Conservation (phyloP, 2,329 filamentous ascomycete species). For the Acrocalymma vagum region DNA sequence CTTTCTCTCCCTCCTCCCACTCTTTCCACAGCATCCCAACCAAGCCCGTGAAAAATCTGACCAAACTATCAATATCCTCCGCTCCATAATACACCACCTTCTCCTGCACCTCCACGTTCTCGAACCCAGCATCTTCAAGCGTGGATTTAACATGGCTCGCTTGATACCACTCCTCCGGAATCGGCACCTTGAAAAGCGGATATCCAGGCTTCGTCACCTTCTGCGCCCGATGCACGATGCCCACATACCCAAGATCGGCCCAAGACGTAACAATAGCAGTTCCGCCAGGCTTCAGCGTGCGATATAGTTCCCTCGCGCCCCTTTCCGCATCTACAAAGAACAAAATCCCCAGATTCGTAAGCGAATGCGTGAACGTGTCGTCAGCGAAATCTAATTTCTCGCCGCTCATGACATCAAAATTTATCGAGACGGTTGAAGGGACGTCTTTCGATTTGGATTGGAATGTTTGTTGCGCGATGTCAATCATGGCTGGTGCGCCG, state of each 20-base stretch:
- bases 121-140: slow-evolving; percentile 14
- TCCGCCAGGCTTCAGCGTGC: slow-evolving; percentile 47
- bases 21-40: slow-evolving; percentile 7
- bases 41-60: slow-evolving; percentile 9
- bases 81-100: slow-evolving; percentile 14
- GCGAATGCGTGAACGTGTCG: slow-evolving; percentile 43
- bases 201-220: slow-evolving; percentile 6
- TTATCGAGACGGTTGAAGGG: neutral
- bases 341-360: slow-evolving; percentile 51
- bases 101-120: slow-evolving; percentile 10
- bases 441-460: no score
- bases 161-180: slow-evolving; percentile 19
- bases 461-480: slow-evolving; percentile 7
- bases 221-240: slow-evolving; percentile 13
- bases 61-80: slow-evolving; percentile 8
- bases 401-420: slow-evolving; percentile 8
- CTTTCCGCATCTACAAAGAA: slow-evolving; percentile 39
- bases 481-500: slow-evolving; percentile 14
- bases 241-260: slow-evolving; percentile 15
- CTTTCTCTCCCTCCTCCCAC: slow-evolving; percentile 13
- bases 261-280: slow-evolving; percentile 39
- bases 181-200: slow-evolving; percentile 16
- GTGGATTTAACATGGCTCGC: slow-evolving; percentile 9
- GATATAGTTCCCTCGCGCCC: slow-evolving; percentile 37
- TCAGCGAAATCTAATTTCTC: slow-evolving; percentile 30